Conservation (phyloP, 495 filamentous ascomycete genomes). For the Amniculicola lignicola region DNA sequence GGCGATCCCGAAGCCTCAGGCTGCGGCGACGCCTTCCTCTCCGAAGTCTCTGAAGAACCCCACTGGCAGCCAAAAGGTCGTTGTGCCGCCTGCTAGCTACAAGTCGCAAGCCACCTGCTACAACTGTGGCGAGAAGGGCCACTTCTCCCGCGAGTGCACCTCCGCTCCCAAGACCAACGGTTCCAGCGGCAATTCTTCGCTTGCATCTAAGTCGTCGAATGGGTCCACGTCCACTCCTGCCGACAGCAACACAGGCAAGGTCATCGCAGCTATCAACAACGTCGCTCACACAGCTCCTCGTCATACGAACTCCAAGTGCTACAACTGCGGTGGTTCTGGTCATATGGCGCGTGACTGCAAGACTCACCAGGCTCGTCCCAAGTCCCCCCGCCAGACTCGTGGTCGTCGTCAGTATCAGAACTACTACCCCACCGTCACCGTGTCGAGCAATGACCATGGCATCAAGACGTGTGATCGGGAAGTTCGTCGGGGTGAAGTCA, state of each 20-base stretch:
- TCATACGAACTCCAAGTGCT: neutral
- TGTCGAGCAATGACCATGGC: conserved; percentile 3
- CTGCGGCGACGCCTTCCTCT: neutral
- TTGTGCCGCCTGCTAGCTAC: too few species aligned
- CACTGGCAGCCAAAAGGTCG: neutral
- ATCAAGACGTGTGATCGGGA: conserved; percentile 6
- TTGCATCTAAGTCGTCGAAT: neutral
- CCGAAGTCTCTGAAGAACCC: neutral
- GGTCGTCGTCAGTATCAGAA: neutral
- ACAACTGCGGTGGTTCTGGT: conserved; percentile 2
- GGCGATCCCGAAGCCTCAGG: neutral
- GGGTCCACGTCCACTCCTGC: neutral
- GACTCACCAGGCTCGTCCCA: neutral
- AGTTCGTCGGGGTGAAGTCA: neutral
- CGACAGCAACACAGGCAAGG: neutral
- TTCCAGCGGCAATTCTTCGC: neutral
- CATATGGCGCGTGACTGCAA: conserved; percentile 12
- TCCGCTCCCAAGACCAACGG: neutral
- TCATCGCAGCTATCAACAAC: neutral
- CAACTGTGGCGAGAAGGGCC: conserved; percentile 1
- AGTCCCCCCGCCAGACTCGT: neutral
- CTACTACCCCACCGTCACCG: neutral
- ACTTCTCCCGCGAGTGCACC: neutral
- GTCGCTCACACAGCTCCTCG: neutral
- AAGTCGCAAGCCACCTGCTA: conserved; percentile 4